Conservation (phyloP, 495 filamentous ascomycete genomes). For the Articulospora tetracladia region DNA sequence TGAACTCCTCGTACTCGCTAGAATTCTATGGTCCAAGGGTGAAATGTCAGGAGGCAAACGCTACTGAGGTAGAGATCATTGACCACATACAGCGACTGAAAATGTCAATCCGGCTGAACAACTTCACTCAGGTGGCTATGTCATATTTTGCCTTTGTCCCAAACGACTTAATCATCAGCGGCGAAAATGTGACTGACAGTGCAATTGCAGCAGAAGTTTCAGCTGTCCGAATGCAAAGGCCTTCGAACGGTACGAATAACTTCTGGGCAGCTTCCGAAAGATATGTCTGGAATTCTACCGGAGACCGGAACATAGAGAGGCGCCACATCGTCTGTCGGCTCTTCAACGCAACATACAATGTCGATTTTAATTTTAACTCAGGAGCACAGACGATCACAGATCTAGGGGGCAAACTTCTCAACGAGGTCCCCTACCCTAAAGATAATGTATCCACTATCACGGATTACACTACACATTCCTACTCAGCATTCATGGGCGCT, state of each 20-base stretch:
- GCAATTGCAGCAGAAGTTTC: not conserved
- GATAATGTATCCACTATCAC: not conserved
- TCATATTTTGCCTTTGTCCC: constrained; percentile 9
- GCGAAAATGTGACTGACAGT: not conserved
- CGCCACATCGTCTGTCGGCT: not conserved
- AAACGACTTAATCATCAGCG: not conserved
- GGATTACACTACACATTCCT: not conserved
- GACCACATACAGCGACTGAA: not conserved
- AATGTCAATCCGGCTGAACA: not conserved
- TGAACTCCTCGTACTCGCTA: constrained; percentile 15
- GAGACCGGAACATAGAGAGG: not conserved
- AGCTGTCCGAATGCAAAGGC: not conserved
- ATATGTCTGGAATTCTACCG: not conserved
- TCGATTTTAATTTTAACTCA: not conserved
- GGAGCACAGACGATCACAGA: not conserved
- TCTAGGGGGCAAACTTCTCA: not conserved
- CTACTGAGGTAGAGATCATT: constrained; percentile 1
- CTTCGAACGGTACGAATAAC: constrained; percentile 18
- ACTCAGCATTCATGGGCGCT: constrained; percentile 1
- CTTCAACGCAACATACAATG: not conserved
- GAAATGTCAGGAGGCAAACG: constrained; percentile 14
- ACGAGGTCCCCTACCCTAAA: not conserved
- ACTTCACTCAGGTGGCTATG: not conserved
- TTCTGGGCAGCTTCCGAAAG: constrained; percentile 18
- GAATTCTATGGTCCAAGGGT: constrained; percentile 20